Percentiles rank a stretch among this genome's conserved stretches.
phyloP scores from a whole-genome alignment of 1,284 basidiomycete species.

The Irpex lacteus region DNA sequence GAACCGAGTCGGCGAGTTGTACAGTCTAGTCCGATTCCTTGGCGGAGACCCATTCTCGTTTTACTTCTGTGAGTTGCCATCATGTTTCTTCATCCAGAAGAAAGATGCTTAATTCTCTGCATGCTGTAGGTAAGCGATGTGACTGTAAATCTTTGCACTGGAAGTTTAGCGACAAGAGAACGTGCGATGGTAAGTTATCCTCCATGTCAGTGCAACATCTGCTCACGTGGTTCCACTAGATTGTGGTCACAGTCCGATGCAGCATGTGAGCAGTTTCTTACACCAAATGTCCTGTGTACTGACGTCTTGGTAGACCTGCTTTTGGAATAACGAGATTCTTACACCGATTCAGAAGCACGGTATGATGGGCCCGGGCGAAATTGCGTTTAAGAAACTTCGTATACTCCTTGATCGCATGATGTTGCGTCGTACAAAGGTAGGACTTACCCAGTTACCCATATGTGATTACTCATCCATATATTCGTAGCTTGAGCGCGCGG shows the following conservation, averaged over 20 bases:
- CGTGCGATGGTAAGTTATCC: constrained; percentile 71
- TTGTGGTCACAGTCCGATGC: constrained; percentile 94
- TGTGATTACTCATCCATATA: constrained; percentile 1
- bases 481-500: constrained; percentile 84
- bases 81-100: neutral
- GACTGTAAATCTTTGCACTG: constrained; percentile 90
- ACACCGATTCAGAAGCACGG: constrained; percentile 90
- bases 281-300: neutral
- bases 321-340: constrained; percentile 93
- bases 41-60: constrained; percentile 90
- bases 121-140: constrained; percentile 68
- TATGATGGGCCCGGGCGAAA: constrained; percentile 70
- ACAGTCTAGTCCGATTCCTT: constrained; percentile 91
- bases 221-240: constrained; percentile 37
- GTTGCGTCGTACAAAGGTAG: constrained; percentile 83
- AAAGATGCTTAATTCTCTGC: neutral
- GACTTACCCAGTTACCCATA: constrained; percentile 4
- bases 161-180: constrained; percentile 80
- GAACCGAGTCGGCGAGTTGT: constrained; percentile 96
- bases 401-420: constrained; percentile 94
- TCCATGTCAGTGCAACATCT: neutral
- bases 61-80: constrained; percentile 78
- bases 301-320: constrained; percentile 56
- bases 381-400: constrained; percentile 89
- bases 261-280: constrained; percentile 58